phyloP scores from a whole-genome alignment of 2,329 filamentous ascomycete species.

The Aspergillus sp. region DNA sequence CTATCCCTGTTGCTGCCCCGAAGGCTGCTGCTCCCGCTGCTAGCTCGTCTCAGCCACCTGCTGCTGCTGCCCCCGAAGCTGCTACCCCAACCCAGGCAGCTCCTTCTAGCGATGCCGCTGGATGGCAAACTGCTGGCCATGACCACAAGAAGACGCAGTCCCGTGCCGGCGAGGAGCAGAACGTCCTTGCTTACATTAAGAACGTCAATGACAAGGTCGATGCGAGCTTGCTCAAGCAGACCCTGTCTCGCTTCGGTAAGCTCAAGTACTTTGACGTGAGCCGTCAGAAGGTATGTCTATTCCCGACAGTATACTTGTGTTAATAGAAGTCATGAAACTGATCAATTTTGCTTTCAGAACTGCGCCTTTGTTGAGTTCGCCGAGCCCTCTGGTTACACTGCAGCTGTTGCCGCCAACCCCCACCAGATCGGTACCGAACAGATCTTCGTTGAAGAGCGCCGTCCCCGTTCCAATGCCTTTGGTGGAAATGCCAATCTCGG shows the following conservation, averaged over 20 bases:
- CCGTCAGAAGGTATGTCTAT: conserved; percentile 64
- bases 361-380: conserved; percentile 96
- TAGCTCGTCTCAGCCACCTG: conserved; percentile 28
- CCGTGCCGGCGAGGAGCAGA: conserved; percentile 66
- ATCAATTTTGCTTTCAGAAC: conserved; percentile 55
- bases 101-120: conserved; percentile 53
- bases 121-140: conserved; percentile 82
- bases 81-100: conserved; percentile 73
- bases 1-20: conserved; percentile 24
- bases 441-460: conserved; percentile 84
- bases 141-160: conserved; percentile 80
- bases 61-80: conserved; percentile 32
- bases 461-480: conserved; percentile 66
- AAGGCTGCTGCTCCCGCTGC: conserved; percentile 30
- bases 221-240: conserved; percentile 64
- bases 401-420: conserved; percentile 78
- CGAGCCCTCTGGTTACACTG: conserved; percentile 72
- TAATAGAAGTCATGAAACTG: too few relatives aligned
- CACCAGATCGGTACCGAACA: conserved; percentile 77
- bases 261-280: conserved; percentile 61
- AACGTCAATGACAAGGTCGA: conserved; percentile 88
- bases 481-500: conserved; percentile 62
- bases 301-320: neutral
- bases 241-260: conserved; percentile 66
- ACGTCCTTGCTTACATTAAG: conserved; percentile 85